phyloP scores from a whole-genome alignment of 2,329 filamentous ascomycete genomes.

The Periconia sp. region DNA sequence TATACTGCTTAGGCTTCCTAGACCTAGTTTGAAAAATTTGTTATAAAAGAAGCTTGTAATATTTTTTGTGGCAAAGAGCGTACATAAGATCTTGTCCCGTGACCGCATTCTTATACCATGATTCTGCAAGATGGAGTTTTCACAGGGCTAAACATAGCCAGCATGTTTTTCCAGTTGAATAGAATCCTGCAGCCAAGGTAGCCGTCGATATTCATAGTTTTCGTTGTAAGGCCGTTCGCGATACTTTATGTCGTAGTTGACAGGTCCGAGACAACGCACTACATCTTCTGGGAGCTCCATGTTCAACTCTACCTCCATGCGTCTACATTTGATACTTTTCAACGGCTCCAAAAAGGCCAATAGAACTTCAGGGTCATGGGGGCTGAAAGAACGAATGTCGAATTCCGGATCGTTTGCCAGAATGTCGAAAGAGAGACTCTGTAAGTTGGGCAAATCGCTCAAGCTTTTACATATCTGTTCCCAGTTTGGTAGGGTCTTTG shows the following conservation, averaged over 20 bases:
- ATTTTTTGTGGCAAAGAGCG: too few species aligned
- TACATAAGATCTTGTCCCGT: too few species aligned
- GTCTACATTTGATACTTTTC: not conserved
- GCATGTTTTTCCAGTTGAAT: too few species aligned
- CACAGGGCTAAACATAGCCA: too few species aligned
- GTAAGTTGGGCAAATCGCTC: not conserved
- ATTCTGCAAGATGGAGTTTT: too few species aligned
- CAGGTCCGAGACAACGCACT: not conserved
- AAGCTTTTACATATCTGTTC: conserved; percentile 1
- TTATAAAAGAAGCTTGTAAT: too few species aligned
- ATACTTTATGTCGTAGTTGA: not conserved
- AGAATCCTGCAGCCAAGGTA: too few species aligned
- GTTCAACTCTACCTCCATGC: conserved; percentile 3
- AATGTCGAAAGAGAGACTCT: conserved; percentile 1
- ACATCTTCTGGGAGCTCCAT: not conserved
- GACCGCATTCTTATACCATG: too few species aligned
- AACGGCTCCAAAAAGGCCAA: not conserved
- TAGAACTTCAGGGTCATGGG: not conserved
- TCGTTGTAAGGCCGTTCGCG: conserved; percentile 1
- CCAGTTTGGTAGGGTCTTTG: not conserved
- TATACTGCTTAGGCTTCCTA: too few species aligned
- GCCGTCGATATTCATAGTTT: too few species aligned
- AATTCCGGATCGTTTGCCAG: not conserved
- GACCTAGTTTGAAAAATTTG: too few species aligned
- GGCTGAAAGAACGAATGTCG: not conserved